Evolutionary conservation across 345 rosid species (phyloP).

Genomic region (Fremontodendron californicum): DNA sequence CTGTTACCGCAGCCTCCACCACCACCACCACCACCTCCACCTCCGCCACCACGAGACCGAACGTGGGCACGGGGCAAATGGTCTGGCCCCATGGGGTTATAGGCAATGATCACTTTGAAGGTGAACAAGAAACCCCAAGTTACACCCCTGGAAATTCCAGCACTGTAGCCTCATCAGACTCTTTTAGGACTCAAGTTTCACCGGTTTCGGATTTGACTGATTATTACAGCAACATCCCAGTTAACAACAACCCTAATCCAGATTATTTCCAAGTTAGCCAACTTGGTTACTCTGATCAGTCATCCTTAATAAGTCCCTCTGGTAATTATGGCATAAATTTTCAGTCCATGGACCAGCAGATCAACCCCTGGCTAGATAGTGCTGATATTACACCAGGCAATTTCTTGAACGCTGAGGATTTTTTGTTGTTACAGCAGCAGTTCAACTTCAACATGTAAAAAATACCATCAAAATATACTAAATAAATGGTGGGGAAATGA

Average conservation of each 20-base stretch:
- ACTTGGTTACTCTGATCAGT: conserved; percentile 35
- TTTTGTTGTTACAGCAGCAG: conserved; percentile 62
- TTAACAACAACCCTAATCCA: conserved; percentile 28
- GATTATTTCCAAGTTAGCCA: conserved; percentile 45
- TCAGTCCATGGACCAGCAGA: conserved; percentile 39
- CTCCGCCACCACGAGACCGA: neutral
- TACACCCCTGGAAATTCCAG: conserved; percentile 63
- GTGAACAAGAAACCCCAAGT: conserved; percentile 16
- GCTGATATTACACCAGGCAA: conserved; percentile 50
- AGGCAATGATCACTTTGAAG: conserved; percentile 21
- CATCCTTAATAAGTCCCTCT: conserved; percentile 39
- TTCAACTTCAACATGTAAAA: conserved; percentile 47
- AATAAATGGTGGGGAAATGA: neutral
- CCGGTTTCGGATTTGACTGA: conserved; percentile 52
- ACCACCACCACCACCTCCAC: conserved; percentile 6
- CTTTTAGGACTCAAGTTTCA: conserved; percentile 55
- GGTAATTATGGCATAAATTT: conserved; percentile 44
- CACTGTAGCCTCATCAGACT: conserved; percentile 60
- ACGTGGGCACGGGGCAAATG: conserved; percentile 22
- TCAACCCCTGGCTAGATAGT: conserved; percentile 44
- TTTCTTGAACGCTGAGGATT: conserved; percentile 68
- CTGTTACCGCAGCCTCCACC: neutral
- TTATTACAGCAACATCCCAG: conserved; percentile 46
- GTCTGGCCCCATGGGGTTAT: conserved; percentile 1
- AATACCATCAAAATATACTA: neutral